phyloP scores from a whole-genome alignment of 129 eudicot genomes.

The Solidago caesia region DNA sequence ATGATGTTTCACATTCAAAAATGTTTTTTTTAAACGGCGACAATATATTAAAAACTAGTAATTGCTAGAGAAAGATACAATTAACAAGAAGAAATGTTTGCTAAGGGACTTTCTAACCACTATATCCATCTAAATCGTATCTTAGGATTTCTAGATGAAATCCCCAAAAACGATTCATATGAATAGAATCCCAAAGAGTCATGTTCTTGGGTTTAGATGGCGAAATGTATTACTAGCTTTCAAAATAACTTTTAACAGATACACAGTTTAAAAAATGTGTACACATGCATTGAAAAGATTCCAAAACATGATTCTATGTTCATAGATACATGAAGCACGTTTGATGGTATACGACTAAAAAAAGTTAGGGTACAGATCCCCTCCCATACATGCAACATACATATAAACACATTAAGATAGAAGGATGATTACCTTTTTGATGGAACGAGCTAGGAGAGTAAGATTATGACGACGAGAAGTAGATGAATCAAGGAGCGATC shows the following conservation, averaged over 20 bases:
- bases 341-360: too few species aligned
- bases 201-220: background rate
- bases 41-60: background rate
- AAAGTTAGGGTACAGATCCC: too few species aligned
- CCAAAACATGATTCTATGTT: too few species aligned
- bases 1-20: background rate
- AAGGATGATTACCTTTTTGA: slow-evolving; percentile 61
- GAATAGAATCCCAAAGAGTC: background rate
- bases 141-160: background rate
- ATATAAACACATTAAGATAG: too few species aligned
- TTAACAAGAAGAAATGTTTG: background rate
- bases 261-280: too few species aligned
- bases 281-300: too few species aligned
- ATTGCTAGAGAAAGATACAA: background rate
- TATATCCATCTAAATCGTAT: background rate
- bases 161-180: background rate
- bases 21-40: background rate
- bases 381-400: too few species aligned
- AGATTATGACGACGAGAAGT: slow-evolving; percentile 55
- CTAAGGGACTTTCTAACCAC: background rate
- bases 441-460: slow-evolving; percentile 66
- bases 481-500: slow-evolving; percentile 47
- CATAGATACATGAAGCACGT: too few species aligned
- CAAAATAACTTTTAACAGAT: too few species aligned
- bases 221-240: background rate